Evolutionary conservation across 257 asterid genomes (phyloP).

Genomic region (Avicennia marina): DNA sequence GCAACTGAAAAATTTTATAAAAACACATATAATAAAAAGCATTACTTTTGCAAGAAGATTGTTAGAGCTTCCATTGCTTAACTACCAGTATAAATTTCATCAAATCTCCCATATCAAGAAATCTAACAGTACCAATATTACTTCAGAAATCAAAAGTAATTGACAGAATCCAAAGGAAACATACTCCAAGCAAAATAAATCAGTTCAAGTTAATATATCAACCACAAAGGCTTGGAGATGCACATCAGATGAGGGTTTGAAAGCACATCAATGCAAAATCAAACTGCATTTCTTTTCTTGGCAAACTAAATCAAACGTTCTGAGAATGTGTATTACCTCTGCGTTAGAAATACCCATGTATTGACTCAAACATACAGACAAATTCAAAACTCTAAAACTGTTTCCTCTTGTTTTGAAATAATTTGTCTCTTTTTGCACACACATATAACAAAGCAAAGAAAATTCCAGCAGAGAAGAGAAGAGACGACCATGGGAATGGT

Average conservation of each 20-base stretch:
- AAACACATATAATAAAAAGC: no score
- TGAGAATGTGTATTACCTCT: slow-evolving; percentile 29
- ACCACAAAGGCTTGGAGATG: background rate
- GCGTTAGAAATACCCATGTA: slow-evolving; percentile 31
- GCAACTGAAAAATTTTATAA: no score
- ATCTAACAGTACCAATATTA: no score
- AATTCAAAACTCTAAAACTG: slow-evolving; percentile 58
- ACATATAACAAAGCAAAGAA: slow-evolving; percentile 45
- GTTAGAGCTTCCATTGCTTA: no score
- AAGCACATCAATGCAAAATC: slow-evolving; percentile 10
- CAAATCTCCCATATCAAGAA: no score
- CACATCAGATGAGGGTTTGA: background rate
- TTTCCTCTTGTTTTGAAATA: slow-evolving; percentile 86
- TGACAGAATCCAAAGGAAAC: no score
- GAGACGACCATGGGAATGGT: slow-evolving; percentile 82
- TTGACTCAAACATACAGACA: slow-evolving; percentile 26
- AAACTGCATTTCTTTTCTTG: slow-evolving; percentile 25
- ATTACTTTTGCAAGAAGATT: no score
- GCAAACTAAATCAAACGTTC: slow-evolving; percentile 26
- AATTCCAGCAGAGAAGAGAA: slow-evolving; percentile 45
- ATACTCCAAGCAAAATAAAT: no score
- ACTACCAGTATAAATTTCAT: no score
- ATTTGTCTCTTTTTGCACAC: slow-evolving; percentile 56
- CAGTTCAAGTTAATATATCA: slow-evolving; percentile 2
- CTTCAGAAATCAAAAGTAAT: no score